phyloP scores from a whole-genome alignment of 495 filamentous ascomycete genomes.

The Penicillium turbatum region DNA sequence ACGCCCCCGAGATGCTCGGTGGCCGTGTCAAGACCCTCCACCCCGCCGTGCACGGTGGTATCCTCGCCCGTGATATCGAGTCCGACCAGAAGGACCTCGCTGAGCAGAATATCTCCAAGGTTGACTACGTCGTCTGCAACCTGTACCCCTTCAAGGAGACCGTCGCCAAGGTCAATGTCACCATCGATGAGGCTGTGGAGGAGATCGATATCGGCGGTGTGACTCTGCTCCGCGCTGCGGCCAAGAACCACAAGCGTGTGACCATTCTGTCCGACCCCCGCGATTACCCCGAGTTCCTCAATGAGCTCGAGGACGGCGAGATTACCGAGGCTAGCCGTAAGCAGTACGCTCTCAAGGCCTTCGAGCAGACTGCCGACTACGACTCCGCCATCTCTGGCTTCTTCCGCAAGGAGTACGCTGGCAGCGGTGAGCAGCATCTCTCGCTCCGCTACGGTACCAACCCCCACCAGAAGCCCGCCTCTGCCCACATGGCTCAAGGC shows the following conservation, averaged over 20 bases:
- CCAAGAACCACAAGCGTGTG: conserved; percentile 94
- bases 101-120: conserved; percentile 93
- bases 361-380: conserved; percentile 98
- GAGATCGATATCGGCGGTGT: conserved; percentile 98
- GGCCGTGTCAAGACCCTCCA: conserved; percentile 97
- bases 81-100: conserved; percentile 95
- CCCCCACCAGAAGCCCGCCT: conserved; percentile 94
- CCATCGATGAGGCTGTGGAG: conserved; percentile 91
- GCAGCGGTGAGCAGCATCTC: conserved; percentile 75
- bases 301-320: conserved; percentile 81
- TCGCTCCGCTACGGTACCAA: conserved; percentile 92
- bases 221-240: conserved; percentile 90
- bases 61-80: conserved; percentile 86
- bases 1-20: conserved; percentile 96
- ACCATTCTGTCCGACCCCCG: conserved; percentile 90
- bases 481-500: conserved; percentile 68
- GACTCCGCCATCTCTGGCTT: conserved; percentile 91
- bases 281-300: conserved; percentile 91
- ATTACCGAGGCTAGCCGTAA: conserved; percentile 78
- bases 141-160: conserved; percentile 98
- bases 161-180: conserved; percentile 92
- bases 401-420: conserved; percentile 94
- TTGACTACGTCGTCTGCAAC: conserved; percentile 98
- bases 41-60: conserved; percentile 88
- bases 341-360: conserved; percentile 89